Conservation (phyloP, 805 yeast genomes). For the Kregervanrija delftensis region DNA sequence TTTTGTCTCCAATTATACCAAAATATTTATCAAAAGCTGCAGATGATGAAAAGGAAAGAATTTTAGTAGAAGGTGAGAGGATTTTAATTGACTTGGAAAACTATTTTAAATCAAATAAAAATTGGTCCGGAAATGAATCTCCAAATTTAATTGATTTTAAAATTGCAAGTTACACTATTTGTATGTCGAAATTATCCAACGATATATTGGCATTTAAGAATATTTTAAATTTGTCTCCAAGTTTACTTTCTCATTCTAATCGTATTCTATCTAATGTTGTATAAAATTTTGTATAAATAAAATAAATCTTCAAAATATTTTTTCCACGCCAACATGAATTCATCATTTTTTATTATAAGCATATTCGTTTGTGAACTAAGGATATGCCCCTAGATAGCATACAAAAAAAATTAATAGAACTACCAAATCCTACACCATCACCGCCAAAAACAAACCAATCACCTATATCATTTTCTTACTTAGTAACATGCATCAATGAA, state of each 20-base stretch:
- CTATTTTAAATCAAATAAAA: not conserved
- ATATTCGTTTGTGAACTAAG: no score
- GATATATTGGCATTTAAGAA: not conserved
- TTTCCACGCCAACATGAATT: no score
- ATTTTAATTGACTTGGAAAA: not conserved
- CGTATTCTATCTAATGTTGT: not conserved
- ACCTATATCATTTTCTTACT: no score
- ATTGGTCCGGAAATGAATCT: not conserved
- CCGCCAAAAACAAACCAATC: no score
- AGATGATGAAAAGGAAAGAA: not conserved
- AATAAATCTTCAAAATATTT: no score
- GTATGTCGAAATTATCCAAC: constrained; percentile 4
- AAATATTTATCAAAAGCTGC: constrained; percentile 1
- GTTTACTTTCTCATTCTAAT: not conserved
- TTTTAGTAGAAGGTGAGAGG: not conserved
- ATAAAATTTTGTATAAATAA: not conserved
- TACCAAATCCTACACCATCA: no score
- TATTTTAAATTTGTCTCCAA: not conserved
- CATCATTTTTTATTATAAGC: no score
- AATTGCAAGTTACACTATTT: constrained; percentile 11
- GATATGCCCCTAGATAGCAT: no score
- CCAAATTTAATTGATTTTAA: constrained; percentile 12
- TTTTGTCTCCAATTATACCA: not conserved
- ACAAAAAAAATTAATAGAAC: no score
- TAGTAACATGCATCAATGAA: no score